These are phyloP conservation scores for Corylus americana DNA, from an alignment of 306 rosid genomes.

Conservation along the genomic window DNA sequence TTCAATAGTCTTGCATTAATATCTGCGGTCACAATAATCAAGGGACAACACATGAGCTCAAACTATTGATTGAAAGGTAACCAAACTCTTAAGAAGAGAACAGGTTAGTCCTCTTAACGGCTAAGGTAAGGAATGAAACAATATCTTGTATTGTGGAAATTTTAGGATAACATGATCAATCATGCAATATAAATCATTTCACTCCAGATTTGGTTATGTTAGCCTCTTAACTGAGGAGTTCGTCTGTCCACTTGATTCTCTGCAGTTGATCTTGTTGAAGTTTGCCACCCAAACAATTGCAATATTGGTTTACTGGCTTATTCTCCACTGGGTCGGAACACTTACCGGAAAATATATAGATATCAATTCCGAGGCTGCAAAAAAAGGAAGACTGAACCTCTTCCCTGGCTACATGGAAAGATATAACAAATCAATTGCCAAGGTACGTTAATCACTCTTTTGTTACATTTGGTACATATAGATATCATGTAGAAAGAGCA, in stretches of 20 bases:
- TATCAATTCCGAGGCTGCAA: conserved; percentile 55
- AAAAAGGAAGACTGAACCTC: conserved; percentile 72
- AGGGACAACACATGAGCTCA: not conserved
- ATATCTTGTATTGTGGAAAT: not conserved
- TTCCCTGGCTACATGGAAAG: conserved; percentile 91
- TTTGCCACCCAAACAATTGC: conserved; percentile 79
- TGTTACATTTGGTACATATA: not conserved
- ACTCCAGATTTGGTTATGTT: not conserved
- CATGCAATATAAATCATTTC: not conserved
- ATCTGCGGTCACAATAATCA: not conserved
- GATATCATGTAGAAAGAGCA: conserved; percentile 6
- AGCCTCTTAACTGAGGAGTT: conserved; percentile 8
- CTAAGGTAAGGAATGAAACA: not conserved
- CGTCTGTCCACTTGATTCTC: conserved; percentile 19
- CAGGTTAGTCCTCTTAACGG: not conserved
- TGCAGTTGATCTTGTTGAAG: conserved; percentile 89
- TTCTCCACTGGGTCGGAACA: conserved; percentile 83
- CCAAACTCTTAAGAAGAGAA: not conserved
- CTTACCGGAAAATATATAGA: conserved; percentile 83
- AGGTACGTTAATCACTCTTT: conserved; percentile 43
- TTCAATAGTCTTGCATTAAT: not conserved
- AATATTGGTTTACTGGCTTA: conserved; percentile 81
- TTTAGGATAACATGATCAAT: not conserved
- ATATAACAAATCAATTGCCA: conserved; percentile 68
- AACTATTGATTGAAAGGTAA: not conserved